Conservation (phyloP, 2,329 filamentous ascomycete species). For the Paecilomyces dactylethromorphus region DNA sequence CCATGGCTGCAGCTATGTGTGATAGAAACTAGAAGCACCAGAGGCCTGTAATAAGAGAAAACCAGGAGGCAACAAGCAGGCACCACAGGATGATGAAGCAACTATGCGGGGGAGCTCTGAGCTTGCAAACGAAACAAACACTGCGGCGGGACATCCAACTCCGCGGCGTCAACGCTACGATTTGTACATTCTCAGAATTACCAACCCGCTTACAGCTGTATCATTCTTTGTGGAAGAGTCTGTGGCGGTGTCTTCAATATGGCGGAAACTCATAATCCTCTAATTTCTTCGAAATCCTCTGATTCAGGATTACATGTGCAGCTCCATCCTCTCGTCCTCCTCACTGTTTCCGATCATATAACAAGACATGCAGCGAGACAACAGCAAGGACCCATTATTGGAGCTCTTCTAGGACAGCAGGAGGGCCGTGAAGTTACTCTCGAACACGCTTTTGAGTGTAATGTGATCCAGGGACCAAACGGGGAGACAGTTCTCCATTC, state of each 20-base stretch:
- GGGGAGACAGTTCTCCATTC: conserved; percentile 58
- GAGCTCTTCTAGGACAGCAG: conserved; percentile 85
- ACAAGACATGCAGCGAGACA: conserved; percentile 78
- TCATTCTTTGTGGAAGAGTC: neutral
- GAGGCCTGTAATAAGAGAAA: neutral
- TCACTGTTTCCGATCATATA: conserved; percentile 95
- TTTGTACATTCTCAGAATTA: neutral
- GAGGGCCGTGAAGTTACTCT: conserved; percentile 85
- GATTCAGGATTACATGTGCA: conserved; percentile 73
- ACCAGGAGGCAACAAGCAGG: neutral
- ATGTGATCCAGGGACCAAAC: conserved; percentile 45
- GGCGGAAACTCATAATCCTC: conserved; percentile 47
- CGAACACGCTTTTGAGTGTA: conserved; percentile 87
- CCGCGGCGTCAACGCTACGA: conserved; percentile 1
- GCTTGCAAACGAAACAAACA: conserved; percentile 25
- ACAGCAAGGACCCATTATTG: conserved; percentile 69
- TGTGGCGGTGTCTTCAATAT: conserved; percentile 32
- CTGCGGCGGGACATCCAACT: conserved; percentile 11
- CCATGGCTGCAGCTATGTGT: conserved; percentile 15
- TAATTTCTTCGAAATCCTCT: conserved; percentile 61
- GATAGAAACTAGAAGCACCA: neutral
- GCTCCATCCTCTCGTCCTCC: conserved; percentile 87
- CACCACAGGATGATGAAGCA: neutral
- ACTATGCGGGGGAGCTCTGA: conserved; percentile 7
- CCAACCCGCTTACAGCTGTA: neutral